These are phyloP conservation scores for Echeveria elegans DNA, from an alignment of 164 flowering plant species.

Conservation along the genomic window DNA sequence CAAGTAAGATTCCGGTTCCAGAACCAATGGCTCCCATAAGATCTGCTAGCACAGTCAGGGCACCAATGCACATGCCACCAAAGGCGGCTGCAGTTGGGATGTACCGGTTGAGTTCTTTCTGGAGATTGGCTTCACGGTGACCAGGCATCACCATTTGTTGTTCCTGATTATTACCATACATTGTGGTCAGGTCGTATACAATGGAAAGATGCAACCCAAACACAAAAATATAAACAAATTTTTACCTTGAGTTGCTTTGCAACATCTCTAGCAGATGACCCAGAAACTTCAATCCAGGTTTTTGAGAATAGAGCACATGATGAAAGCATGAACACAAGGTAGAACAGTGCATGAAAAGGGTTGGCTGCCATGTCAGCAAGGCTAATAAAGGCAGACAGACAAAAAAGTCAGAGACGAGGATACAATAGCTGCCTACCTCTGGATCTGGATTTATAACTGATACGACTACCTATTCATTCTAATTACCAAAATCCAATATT, in stretches of 20 bases:
- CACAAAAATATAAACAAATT: not conserved
- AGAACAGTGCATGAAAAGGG: slow-evolving; percentile 73
- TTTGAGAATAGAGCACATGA: slow-evolving; percentile 83
- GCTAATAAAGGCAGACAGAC: slow-evolving; percentile 28
- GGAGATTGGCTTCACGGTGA: slow-evolving; percentile 54
- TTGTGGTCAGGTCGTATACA: not conserved
- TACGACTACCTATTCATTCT: no score
- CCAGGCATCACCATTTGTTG: slow-evolving; percentile 85
- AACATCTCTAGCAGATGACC: slow-evolving; percentile 79
- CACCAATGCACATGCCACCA: slow-evolving; percentile 75
- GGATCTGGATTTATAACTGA: not conserved
- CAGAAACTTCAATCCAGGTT: slow-evolving; percentile 92
- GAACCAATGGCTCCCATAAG: slow-evolving; percentile 85
- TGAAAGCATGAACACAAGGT: slow-evolving; percentile 66
- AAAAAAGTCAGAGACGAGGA: not conserved
- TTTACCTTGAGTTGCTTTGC: slow-evolving; percentile 81
- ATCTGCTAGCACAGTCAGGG: slow-evolving; percentile 65
- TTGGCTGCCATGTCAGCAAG: slow-evolving; percentile 69
- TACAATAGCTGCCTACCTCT: not conserved
- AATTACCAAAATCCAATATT: no score
- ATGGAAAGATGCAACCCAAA: not conserved
- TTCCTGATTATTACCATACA: slow-evolving; percentile 21
- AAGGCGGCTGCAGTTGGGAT: slow-evolving; percentile 74
- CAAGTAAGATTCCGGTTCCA: slow-evolving; percentile 64
- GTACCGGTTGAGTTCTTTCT: slow-evolving; percentile 67